Evolutionary conservation across 352 stramenopile genomes (phyloP).

Genomic region (Globisporangium iwayamae): DNA sequence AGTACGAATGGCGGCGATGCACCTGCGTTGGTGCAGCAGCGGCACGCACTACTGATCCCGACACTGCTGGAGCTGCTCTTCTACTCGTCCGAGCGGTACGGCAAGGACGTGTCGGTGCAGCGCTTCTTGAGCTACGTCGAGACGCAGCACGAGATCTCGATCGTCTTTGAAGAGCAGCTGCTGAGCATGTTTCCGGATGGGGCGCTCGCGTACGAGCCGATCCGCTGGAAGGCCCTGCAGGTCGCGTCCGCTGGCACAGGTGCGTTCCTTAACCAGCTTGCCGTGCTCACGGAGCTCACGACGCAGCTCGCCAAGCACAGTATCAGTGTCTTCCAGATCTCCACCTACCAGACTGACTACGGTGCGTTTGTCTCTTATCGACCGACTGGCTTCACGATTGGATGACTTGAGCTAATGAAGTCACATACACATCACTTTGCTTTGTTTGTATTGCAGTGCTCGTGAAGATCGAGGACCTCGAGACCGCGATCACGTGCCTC

Average conservation of each 20-base stretch:
- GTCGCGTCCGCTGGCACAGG: slow-evolving; percentile 50
- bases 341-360: slow-evolving; percentile 70
- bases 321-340: slow-evolving; percentile 72
- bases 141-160: slow-evolving; percentile 60
- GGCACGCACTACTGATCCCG: slow-evolving; percentile 28
- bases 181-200: slow-evolving; percentile 31
- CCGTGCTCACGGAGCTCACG: slow-evolving; percentile 58
- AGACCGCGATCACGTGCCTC: slow-evolving; percentile 38
- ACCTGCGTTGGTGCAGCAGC: background rate
- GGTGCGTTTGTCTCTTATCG: slow-evolving; percentile 24
- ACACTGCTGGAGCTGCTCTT: slow-evolving; percentile 56
- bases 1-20: background rate
- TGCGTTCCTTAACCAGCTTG: slow-evolving; percentile 52
- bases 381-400: background rate
- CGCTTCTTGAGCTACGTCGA: slow-evolving; percentile 67
- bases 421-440: background rate
- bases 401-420: background rate
- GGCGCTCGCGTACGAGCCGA: slow-evolving; percentile 41
- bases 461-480: slow-evolving; percentile 57
- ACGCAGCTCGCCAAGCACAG: slow-evolving; percentile 41
- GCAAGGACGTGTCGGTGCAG: background rate
- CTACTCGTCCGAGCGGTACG: slow-evolving; percentile 26
- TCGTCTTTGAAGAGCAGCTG: slow-evolving; percentile 55
- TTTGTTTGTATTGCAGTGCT: slow-evolving; percentile 30
- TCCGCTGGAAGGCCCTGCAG: slow-evolving; percentile 59